Evolutionary conservation across 1,284 basidiomycete genomes (phyloP).

Genomic region (Fomitopsis schrenkii): DNA sequence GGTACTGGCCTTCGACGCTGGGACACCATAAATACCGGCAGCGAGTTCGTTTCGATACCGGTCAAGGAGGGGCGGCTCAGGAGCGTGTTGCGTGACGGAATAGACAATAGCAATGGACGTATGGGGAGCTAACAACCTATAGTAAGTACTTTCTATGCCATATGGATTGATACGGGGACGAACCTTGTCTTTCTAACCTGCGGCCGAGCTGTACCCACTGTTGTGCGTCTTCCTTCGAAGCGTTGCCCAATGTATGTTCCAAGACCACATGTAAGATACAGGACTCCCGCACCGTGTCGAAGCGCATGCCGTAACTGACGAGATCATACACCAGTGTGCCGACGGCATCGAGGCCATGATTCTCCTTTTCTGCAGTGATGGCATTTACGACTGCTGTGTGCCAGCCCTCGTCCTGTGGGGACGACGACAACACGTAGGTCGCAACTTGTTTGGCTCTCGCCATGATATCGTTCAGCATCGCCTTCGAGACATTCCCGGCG

Average conservation of each 20-base stretch:
- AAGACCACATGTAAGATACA: slow-evolving; percentile 60
- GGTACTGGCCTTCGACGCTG: slow-evolving; percentile 55
- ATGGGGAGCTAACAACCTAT: slow-evolving; percentile 50
- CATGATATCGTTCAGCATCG: slow-evolving; percentile 41
- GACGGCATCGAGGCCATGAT: slow-evolving; percentile 26
- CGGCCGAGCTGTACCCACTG: slow-evolving; percentile 71
- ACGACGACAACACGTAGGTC: slow-evolving; percentile 64
- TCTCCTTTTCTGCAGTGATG: slow-evolving; percentile 24
- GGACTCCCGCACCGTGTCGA: slow-evolving; percentile 49
- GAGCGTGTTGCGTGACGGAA: slow-evolving; percentile 57
- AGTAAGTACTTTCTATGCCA: neutral
- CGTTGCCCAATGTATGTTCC: slow-evolving; percentile 55
- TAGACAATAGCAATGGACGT: slow-evolving; percentile 63
- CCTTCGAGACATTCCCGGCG: slow-evolving; percentile 30
- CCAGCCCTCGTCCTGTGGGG: slow-evolving; percentile 48
- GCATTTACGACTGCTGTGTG: slow-evolving; percentile 39
- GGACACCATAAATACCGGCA: slow-evolving; percentile 70
- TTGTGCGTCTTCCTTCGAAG: slow-evolving; percentile 65
- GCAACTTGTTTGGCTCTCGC: slow-evolving; percentile 55
- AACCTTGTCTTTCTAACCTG: slow-evolving; percentile 59
- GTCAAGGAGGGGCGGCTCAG: slow-evolving; percentile 72
- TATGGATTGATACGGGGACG: slow-evolving; percentile 26
- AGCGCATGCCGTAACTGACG: slow-evolving; percentile 30
- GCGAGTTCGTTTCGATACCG: slow-evolving; percentile 90
- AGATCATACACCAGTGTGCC: slow-evolving; percentile 41